Conservation (phyloP, 306 rosid genomes). For the Glycine soja region DNA sequence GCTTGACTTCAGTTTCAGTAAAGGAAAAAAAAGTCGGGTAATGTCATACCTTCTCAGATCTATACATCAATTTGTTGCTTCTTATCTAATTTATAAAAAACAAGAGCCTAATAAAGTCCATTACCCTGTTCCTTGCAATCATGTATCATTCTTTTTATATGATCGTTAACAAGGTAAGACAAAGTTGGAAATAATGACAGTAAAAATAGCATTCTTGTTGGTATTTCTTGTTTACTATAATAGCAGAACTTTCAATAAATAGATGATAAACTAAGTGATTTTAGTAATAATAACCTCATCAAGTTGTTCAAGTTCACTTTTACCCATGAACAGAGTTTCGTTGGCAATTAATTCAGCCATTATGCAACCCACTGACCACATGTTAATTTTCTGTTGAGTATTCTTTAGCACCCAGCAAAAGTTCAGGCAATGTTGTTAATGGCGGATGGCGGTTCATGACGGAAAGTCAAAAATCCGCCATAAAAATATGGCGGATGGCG, state of each 20-base stretch:
- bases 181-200: constrained; percentile 38
- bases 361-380: constrained; percentile 99
- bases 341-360: constrained; percentile 87
- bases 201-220: constrained; percentile 39
- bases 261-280: neutral
- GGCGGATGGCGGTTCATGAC: too few species aligned
- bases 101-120: neutral
- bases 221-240: constrained; percentile 41
- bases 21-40: constrained; percentile 1
- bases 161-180: constrained; percentile 41
- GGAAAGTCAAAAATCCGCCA: too few species aligned
- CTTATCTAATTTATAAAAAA: constrained; percentile 61
- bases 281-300: constrained; percentile 60
- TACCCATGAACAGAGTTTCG: constrained; percentile 84
- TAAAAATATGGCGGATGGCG: too few species aligned
- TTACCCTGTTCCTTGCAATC: constrained; percentile 38
- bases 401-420: constrained; percentile 72
- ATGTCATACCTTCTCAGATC: constrained; percentile 53
- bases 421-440: too few species aligned
- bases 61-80: constrained; percentile 41
- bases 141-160: constrained; percentile 38
- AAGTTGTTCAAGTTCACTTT: constrained; percentile 84
- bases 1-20: constrained; percentile 70
- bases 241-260: neutral
- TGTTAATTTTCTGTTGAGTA: constrained; percentile 94